These are phyloP conservation scores for Macrolepiota albuminosa DNA, from an alignment of 768 basidiomycete species.

Conservation along the genomic window DNA sequence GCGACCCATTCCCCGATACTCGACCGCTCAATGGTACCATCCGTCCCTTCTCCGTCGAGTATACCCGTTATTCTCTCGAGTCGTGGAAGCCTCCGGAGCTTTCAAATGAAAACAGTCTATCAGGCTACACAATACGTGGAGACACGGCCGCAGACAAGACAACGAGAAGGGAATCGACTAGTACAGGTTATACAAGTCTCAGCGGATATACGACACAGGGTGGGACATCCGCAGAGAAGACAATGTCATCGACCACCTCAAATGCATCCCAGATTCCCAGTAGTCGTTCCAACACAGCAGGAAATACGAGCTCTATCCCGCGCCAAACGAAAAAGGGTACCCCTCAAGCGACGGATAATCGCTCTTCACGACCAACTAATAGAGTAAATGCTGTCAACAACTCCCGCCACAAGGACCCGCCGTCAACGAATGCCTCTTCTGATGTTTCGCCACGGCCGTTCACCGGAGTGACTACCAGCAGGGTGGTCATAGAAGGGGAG, in stretches of 20 bases:
- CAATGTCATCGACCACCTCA: not conserved
- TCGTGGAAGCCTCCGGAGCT: not conserved
- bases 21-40: not conserved
- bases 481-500: slow-evolving; percentile 1
- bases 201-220: slow-evolving; percentile 4
- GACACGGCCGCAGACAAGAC: not conserved
- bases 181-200: not conserved
- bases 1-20: not conserved
- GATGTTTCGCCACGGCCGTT: not conserved
- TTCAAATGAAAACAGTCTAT: not conserved
- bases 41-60: not conserved
- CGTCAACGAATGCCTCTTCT: not conserved
- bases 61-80: not conserved
- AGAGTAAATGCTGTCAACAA: not conserved
- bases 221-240: slow-evolving; percentile 5
- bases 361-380: not conserved
- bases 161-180: not conserved
- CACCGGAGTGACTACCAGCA: not conserved
- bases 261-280: not conserved
- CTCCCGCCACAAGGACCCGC: not conserved
- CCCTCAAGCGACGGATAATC: not conserved
- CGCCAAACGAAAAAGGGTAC: not conserved
- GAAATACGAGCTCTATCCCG: not conserved
- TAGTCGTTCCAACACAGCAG: not conserved
- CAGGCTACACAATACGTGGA: slow-evolving; percentile 1